Conservation (phyloP, 2,329 filamentous ascomycete species). For the Paracorniculantispora psalliotae region DNA sequence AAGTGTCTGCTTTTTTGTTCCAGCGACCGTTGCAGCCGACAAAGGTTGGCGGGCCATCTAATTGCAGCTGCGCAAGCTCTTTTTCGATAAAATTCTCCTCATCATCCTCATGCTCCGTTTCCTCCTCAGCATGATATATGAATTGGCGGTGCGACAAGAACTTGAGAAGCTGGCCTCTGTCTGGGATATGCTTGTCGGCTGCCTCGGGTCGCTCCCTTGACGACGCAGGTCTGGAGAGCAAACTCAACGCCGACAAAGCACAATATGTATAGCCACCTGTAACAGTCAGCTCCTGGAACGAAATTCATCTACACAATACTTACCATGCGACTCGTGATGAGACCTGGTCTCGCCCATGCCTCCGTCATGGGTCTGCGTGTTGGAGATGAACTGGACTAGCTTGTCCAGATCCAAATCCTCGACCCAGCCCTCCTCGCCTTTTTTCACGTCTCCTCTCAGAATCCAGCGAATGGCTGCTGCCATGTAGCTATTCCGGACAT, state of each 20-base stretch:
- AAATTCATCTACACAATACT: too few relatives aligned
- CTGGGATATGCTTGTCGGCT: slow-evolving; percentile 28
- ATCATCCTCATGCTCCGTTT: slow-evolving; percentile 39
- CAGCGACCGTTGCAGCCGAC: slow-evolving; percentile 84
- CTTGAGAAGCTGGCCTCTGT: slow-evolving; percentile 29
- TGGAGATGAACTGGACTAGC: slow-evolving; percentile 65
- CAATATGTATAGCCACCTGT: slow-evolving; percentile 90
- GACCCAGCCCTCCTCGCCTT: slow-evolving; percentile 48
- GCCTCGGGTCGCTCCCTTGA: slow-evolving; percentile 13
- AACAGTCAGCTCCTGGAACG: slow-evolving; percentile 2
- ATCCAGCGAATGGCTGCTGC: slow-evolving; percentile 80
- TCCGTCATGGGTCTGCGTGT: slow-evolving; percentile 76
- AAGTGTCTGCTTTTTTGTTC: slow-evolving; percentile 92
- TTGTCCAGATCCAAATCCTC: slow-evolving; percentile 70
- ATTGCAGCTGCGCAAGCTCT: slow-evolving; percentile 30
- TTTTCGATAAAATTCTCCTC: slow-evolving; percentile 34
- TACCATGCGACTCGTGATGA: slow-evolving; percentile 79
- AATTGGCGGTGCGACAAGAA: slow-evolving; percentile 65
- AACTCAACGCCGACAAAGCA: slow-evolving; percentile 69
- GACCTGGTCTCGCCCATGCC: slow-evolving; percentile 70
- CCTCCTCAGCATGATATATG: slow-evolving; percentile 45
- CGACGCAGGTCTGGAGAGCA: slow-evolving; percentile 59
- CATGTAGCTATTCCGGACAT: slow-evolving; percentile 85
- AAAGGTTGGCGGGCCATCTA: slow-evolving; percentile 34
- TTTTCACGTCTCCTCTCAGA: slow-evolving; percentile 56